Conservation (phyloP, 805 yeast species). For the Wickerhamiella kurtzmanii region DNA sequence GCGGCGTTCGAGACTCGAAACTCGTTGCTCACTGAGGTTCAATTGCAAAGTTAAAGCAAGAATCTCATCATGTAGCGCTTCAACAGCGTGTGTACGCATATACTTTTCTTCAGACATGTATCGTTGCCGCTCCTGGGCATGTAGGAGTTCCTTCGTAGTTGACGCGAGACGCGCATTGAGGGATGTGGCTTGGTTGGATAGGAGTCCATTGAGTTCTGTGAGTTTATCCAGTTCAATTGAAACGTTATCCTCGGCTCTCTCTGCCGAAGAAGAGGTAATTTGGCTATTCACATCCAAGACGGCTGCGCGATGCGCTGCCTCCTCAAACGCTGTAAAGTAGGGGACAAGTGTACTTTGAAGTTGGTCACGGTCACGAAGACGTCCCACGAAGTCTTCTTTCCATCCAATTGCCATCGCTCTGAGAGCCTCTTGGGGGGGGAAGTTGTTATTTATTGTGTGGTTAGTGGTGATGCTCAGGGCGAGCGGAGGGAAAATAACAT, state of each 20-base stretch:
- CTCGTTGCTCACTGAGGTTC: constrained; percentile 30
- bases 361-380: constrained; percentile 9
- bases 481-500: too few relatives aligned
- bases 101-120: constrained; percentile 19
- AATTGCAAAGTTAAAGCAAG: constrained; percentile 47
- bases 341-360: constrained; percentile 7
- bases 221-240: not conserved
- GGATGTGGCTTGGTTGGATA: constrained; percentile 20
- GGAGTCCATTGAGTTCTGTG: constrained; percentile 7
- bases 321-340: constrained; percentile 15
- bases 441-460: too few relatives aligned
- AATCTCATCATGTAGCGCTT: constrained; percentile 52
- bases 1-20: constrained; percentile 6
- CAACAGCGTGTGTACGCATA: constrained; percentile 42
- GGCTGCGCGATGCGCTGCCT: constrained; percentile 18
- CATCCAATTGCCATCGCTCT: too few relatives aligned
- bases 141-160: constrained; percentile 20
- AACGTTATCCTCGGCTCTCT: too few relatives aligned
- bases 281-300: constrained; percentile 1
- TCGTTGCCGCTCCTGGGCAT: constrained; percentile 15
- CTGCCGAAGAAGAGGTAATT: not conserved
- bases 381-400: too few relatives aligned
- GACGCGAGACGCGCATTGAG: constrained; percentile 21
- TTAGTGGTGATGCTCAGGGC: too few relatives aligned
- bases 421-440: too few relatives aligned